Percentiles rank a stretch among this genome's conserved stretches.
Evolutionary conservation across 768 basidiomycete genomes (phyloP).

Genomic region (Amanita muscaria): DNA sequence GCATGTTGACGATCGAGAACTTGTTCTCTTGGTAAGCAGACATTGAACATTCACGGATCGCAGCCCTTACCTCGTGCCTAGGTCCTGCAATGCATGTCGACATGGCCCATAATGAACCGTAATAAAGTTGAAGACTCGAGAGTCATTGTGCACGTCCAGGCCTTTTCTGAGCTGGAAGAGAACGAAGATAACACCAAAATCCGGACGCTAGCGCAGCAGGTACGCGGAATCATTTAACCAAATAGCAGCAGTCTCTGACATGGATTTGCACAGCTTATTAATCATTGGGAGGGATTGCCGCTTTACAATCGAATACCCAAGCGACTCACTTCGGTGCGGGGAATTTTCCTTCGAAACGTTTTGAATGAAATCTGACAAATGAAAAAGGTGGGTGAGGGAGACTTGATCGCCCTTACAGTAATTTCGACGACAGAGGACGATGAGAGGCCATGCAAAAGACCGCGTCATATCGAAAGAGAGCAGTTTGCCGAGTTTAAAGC

Average conservation of each 20-base stretch:
- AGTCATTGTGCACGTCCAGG: slow-evolving; percentile 56
- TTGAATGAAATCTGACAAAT: background rate
- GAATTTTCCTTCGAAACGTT: background rate
- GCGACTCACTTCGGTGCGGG: slow-evolving; percentile 30
- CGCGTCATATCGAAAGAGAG: background rate
- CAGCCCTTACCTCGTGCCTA: slow-evolving; percentile 16
- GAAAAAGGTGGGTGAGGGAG: slow-evolving; percentile 14
- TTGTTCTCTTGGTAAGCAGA: slow-evolving; percentile 56
- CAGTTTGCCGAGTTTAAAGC: background rate
- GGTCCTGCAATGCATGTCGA: slow-evolving; percentile 58
- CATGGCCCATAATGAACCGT: slow-evolving; percentile 76
- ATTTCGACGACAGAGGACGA: slow-evolving; percentile 2
- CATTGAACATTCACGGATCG: background rate
- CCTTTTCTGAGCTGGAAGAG: slow-evolving; percentile 37
- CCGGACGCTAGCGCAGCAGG: slow-evolving; percentile 54
- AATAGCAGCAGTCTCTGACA: background rate
- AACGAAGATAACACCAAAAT: slow-evolving; percentile 35
- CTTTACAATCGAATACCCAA: slow-evolving; percentile 85
- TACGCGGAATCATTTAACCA: slow-evolving; percentile 20
- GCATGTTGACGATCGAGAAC: slow-evolving; percentile 56
- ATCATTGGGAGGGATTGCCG: slow-evolving; percentile 72
- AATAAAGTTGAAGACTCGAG: slow-evolving; percentile 86
- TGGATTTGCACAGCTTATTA: slow-evolving; percentile 46
- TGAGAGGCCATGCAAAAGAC: slow-evolving; percentile 4
- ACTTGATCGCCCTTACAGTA: background rate